These are phyloP conservation scores for Cordyceps farinosa DNA, from an alignment of 2,329 filamentous ascomycete species.

Conservation along the genomic window DNA sequence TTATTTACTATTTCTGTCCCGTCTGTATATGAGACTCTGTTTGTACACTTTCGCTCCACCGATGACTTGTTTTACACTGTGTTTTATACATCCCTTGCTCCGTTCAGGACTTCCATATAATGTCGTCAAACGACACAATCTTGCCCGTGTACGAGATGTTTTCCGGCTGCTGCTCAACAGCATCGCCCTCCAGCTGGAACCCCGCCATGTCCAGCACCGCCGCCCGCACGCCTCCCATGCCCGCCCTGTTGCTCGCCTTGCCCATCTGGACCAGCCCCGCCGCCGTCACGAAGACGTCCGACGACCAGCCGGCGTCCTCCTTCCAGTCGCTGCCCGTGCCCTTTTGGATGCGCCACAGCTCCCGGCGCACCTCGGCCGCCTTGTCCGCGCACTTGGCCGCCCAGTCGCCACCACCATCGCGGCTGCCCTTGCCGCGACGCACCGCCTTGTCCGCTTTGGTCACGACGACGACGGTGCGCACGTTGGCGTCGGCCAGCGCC, in stretches of 20 bases:
- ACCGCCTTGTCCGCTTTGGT: conserved; percentile 53
- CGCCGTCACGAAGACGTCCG: conserved; percentile 35
- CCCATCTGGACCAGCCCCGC: conserved; percentile 34
- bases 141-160: conserved; percentile 34
- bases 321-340: conserved; percentile 27
- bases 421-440: conserved; percentile 35
- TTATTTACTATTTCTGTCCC: background rate
- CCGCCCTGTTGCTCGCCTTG: conserved; percentile 33
- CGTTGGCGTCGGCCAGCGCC: conserved; percentile 42
- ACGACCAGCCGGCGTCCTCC: conserved; percentile 28
- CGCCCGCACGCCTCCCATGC: conserved; percentile 38
- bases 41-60: background rate
- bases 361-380: conserved; percentile 27
- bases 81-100: background rate
- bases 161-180: conserved; percentile 31
- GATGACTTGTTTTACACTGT: background rate
- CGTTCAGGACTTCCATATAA: conserved; percentile 30
- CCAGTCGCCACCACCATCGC: conserved; percentile 37
- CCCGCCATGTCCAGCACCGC: conserved; percentile 42
- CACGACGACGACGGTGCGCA: conserved; percentile 48
- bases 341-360: conserved; percentile 26
- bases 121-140: conserved; percentile 38
- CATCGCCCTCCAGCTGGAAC: conserved; percentile 28
- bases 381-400: conserved; percentile 26
- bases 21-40: background rate